These are phyloP conservation scores for Penicillium verrucosum DNA, from an alignment of 2,329 filamentous ascomycete species.

Conservation along the genomic window DNA sequence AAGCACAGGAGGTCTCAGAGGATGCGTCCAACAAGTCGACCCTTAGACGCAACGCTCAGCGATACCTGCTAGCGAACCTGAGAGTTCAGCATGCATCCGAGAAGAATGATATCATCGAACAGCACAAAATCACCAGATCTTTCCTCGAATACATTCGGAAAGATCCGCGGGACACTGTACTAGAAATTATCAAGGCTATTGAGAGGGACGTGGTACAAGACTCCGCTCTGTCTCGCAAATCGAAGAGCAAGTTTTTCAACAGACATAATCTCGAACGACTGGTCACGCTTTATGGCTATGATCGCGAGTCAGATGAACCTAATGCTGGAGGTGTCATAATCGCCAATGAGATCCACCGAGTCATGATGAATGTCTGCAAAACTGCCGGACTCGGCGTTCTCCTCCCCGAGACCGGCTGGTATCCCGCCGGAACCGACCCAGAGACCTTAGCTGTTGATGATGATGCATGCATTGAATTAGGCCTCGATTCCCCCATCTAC, in stretches of 20 bases:
- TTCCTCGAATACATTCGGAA: constrained; percentile 74
- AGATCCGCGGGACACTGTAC: constrained; percentile 71
- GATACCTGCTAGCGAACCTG: constrained; percentile 75
- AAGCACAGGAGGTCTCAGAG: constrained; percentile 51
- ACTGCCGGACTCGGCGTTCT: constrained; percentile 69
- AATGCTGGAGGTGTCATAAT: constrained; percentile 52
- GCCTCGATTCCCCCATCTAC: constrained; percentile 67
- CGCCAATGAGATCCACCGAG: constrained; percentile 67
- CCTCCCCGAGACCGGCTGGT: constrained; percentile 75
- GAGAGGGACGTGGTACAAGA: constrained; percentile 72
- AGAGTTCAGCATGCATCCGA: constrained; percentile 72
- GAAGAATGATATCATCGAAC: constrained; percentile 78
- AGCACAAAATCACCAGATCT: constrained; percentile 64
- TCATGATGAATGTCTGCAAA: constrained; percentile 73
- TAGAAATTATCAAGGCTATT: constrained; percentile 70
- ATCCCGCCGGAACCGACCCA: constrained; percentile 67
- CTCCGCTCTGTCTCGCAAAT: constrained; percentile 65
- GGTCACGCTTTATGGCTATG: constrained; percentile 63
- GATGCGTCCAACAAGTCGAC: constrained; percentile 71
- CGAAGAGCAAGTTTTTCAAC: constrained; percentile 74
- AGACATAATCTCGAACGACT: constrained; percentile 70
- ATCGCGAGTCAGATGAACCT: constrained; percentile 47
- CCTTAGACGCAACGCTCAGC: constrained; percentile 75
- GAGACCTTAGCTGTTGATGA: constrained; percentile 50
- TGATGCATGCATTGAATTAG: constrained; percentile 57